These are phyloP conservation scores for Leccinum subgranulosum DNA, from an alignment of 768 basidiomycete genomes.

Conservation along the genomic window DNA sequence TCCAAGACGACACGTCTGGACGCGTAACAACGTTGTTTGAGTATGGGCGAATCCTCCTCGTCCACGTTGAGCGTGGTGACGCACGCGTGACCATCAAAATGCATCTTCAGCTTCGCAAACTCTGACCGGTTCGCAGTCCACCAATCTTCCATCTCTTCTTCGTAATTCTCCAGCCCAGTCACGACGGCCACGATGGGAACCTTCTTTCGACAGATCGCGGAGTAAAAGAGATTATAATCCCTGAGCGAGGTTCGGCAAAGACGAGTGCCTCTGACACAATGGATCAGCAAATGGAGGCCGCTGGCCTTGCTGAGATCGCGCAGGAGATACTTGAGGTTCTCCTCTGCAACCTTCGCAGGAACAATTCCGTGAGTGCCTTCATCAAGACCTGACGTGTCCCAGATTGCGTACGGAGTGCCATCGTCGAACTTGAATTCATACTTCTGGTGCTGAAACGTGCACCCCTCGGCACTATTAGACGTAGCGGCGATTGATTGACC, in stretches of 20 bases:
- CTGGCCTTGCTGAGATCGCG: constrained; percentile 22
- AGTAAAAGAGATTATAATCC: constrained; percentile 39
- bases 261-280: constrained; percentile 31
- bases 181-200: constrained; percentile 37
- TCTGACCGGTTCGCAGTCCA: constrained; percentile 33
- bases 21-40: constrained; percentile 26
- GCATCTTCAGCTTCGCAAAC: constrained; percentile 28
- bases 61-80: constrained; percentile 34
- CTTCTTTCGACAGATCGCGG: constrained; percentile 34
- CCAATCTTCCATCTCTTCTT: constrained; percentile 27
- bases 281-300: constrained; percentile 29
- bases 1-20: constrained; percentile 22
- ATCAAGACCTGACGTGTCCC: constrained; percentile 40
- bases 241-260: constrained; percentile 23
- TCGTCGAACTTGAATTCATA: constrained; percentile 28
- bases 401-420: constrained; percentile 21
- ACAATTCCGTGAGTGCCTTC: constrained; percentile 32
- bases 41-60: constrained; percentile 26
- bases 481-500: constrained; percentile 36
- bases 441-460: constrained; percentile 31
- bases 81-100: constrained; percentile 36
- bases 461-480: constrained; percentile 33
- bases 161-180: constrained; percentile 38
- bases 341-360: constrained; percentile 28
- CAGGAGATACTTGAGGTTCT: constrained; percentile 23